Evolutionary conservation across 2,329 filamentous ascomycete genomes (phyloP), one percentile per base, ranked within the genome.

Genomic region (Diplodia corticola): DNA sequence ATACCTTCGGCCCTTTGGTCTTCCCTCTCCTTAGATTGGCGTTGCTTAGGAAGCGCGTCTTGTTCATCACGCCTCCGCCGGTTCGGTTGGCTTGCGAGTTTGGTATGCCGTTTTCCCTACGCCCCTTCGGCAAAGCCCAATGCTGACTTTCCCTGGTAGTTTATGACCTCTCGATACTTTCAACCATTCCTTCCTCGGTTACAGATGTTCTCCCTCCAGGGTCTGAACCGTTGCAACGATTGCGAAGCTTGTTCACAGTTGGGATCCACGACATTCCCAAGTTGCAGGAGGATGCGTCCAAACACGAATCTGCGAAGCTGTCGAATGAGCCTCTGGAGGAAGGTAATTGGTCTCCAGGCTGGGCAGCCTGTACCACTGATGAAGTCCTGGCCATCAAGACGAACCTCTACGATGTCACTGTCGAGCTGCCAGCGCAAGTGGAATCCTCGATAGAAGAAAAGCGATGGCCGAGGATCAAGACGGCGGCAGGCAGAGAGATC

Each of bases 311-410:
- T 26, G 77, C 69, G 67, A 74, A 69, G 33, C 68, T 67, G 0
- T 65, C 73, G 54, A 73, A 71, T 66, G 67, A 77, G 53, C 75
- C 75, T 49, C 75, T 77, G 12, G 73, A 78, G 17, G 77, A 79
- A 40, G 84, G 82, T 26, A 83, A 86, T 49, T 75, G 69, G 35
- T 46, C 67, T 10, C 64, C 67, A 35, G 91, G 93, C 46, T 99
- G 93, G 93, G 89, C 97, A 67, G 95, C 94, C 13, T 97, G 93
- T 77, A 97, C 94, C 3, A 98, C 94, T 1, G 95, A 99, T 79
- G 94, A 91, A 73, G 95, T 99, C 67, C 84, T 99, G 15, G 88
- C 88, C 54, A 90, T 92, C 78, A 98, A 98, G 80, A 86, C 89
- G 60, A 86, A 90, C 2, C 85, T 99, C 2, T 98, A 93, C 83